Evolutionary conservation across 108 stramenopile genomes (phyloP).

Genomic region (Fragilaria crotonensis): DNA sequence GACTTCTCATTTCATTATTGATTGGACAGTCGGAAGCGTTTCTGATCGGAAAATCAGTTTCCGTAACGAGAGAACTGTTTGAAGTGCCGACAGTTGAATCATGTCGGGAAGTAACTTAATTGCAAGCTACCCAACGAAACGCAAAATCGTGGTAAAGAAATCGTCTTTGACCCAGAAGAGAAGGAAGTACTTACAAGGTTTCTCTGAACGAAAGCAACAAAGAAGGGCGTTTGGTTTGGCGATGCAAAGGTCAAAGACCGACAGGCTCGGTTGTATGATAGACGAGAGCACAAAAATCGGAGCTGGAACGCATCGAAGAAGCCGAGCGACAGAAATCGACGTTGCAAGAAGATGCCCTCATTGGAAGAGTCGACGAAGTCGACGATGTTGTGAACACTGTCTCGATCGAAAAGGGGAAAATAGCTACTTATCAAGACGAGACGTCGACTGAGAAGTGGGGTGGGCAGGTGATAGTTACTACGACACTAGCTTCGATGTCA

Average conservation of each 20-base stretch:
- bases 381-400: slow-evolving; percentile 2
- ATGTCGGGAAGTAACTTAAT: too few species aligned
- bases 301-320: slow-evolving; percentile 53
- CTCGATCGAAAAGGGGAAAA: slow-evolving; percentile 10
- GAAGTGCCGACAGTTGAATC: too few species aligned
- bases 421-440: slow-evolving; percentile 51
- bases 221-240: slow-evolving; percentile 81
- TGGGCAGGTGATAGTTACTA: slow-evolving; percentile 71
- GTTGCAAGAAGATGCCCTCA: slow-evolving; percentile 19
- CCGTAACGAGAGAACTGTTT: too few species aligned
- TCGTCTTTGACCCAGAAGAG: slow-evolving; percentile 76
- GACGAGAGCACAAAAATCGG: slow-evolving; percentile 43
- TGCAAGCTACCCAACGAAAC: too few species aligned
- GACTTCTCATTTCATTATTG: too few species aligned
- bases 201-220: slow-evolving; percentile 65
- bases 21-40: too few species aligned
- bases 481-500: slow-evolving; percentile 44
- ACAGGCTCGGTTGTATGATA: slow-evolving; percentile 55
- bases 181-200: slow-evolving; percentile 56
- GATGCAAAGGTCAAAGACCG: slow-evolving; percentile 90
- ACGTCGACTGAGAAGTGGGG: slow-evolving; percentile 51
- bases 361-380: slow-evolving; percentile 11
- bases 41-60: too few species aligned
- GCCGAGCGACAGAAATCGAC: slow-evolving; percentile 57
- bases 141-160: too few species aligned